These are phyloP conservation scores for Candida insectalens DNA, from an alignment of 805 yeast genomes.

Conservation along the genomic window DNA sequence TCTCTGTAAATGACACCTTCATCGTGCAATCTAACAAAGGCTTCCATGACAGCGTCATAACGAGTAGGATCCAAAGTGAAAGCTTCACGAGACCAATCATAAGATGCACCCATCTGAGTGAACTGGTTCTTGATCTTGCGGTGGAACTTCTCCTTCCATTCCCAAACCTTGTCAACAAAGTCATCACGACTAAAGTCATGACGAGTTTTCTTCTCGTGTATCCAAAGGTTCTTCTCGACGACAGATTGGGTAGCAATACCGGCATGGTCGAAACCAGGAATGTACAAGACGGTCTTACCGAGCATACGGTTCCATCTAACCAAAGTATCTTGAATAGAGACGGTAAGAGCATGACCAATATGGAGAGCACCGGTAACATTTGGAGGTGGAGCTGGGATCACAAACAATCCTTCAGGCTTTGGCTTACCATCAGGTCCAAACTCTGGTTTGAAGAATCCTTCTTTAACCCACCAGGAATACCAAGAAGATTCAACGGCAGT, in stretches of 20 bases:
- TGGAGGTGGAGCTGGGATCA: slow-evolving; percentile 98
- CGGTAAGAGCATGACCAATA: slow-evolving; percentile 96
- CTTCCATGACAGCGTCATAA: slow-evolving; percentile 76
- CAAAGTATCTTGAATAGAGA: slow-evolving; percentile 87
- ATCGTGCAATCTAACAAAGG: slow-evolving; percentile 84
- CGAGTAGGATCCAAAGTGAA: slow-evolving; percentile 81
- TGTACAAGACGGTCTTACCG: slow-evolving; percentile 84
- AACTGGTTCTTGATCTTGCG: slow-evolving; percentile 76
- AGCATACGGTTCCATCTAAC: slow-evolving; percentile 94
- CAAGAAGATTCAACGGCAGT: slow-evolving; percentile 90
- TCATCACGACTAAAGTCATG: slow-evolving; percentile 93
- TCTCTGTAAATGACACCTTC: slow-evolving; percentile 96
- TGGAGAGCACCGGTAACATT: slow-evolving; percentile 98
- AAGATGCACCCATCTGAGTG: slow-evolving; percentile 86
- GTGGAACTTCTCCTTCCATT: slow-evolving; percentile 96
- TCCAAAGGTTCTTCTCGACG: slow-evolving; percentile 93
- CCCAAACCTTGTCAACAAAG: slow-evolving; percentile 87
- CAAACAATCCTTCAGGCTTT: slow-evolving; percentile 76
- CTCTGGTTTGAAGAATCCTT: slow-evolving; percentile 85
- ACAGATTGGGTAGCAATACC: slow-evolving; percentile 99
- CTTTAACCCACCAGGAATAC: slow-evolving; percentile 94
- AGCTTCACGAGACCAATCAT: slow-evolving; percentile 92
- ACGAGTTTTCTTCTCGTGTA: slow-evolving; percentile 77
- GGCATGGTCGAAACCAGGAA: slow-evolving; percentile 98
- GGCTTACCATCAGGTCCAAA: slow-evolving; percentile 62